Percentiles rank a stretch among this genome's conserved stretches.
Evolutionary conservation across 345 rosid genomes (phyloP).

Genomic region (Populus tremula): DNA sequence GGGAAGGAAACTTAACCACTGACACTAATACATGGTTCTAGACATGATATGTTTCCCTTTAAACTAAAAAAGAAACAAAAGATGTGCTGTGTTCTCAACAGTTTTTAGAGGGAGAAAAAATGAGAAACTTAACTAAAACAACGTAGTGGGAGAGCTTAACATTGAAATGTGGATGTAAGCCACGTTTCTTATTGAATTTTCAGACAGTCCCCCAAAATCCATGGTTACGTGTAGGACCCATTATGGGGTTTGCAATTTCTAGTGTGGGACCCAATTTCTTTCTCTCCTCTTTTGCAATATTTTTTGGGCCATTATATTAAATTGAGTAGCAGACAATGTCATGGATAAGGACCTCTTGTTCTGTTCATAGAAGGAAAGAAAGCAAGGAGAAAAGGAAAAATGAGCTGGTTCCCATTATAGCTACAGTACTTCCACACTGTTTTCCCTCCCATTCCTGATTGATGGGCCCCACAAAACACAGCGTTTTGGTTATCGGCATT

Average conservation of each 20-base stretch:
- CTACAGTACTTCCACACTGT: conserved; percentile 15
- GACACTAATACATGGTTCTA: neutral
- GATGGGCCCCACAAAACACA: conserved; percentile 17
- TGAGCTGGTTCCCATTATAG: conserved; percentile 42
- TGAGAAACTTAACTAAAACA: neutral
- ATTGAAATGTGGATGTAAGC: conserved; percentile 25
- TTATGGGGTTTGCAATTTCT: neutral
- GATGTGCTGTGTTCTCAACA: neutral
- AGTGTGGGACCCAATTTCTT: neutral
- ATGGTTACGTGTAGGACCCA: conserved; percentile 24
- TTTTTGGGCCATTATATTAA: neutral
- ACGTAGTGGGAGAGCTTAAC: conserved; percentile 22
- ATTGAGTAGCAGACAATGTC: neutral
- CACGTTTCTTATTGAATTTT: conserved; percentile 37
- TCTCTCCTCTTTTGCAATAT: neutral
- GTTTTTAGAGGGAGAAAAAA: conserved; percentile 5
- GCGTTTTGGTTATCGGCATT: neutral
- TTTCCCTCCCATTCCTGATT: conserved; percentile 1
- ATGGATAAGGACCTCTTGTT: neutral
- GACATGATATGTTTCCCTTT: neutral
- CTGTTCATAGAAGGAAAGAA: neutral
- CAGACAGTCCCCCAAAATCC: conserved; percentile 5
- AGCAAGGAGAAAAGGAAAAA: neutral
- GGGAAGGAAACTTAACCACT: neutral
- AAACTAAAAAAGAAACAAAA: neutral